Base-by-base conservation (phyloP, 441 rosid species). In the Arabidopsis hybrid region DNA sequence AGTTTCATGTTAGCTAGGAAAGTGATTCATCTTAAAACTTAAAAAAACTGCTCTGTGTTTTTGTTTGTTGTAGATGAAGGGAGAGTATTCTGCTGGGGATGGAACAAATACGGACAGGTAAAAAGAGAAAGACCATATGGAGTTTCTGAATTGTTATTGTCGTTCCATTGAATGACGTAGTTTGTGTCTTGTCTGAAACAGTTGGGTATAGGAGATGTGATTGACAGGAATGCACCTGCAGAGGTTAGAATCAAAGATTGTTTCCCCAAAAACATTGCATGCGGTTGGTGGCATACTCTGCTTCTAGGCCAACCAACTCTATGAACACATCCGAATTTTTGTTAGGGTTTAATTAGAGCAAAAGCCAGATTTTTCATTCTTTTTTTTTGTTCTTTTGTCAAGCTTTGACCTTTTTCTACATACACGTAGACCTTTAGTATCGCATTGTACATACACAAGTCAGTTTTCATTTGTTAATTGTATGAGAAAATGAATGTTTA, bases 51-150 rank as follows among this genome's bases (percentile, higher is more conserved):
- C 26, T 21, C 26, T 21, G 26, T 21, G 26, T 21, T 21, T 21
- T 21, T 21, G 26, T 21, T 21, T 21, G 26, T 21, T 21, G 60
- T 63, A 95, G 99, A 77, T 70, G 93, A 90, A 46, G 84, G 86
- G 36, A 83, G 80, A 80, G 89, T 87, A 36, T 90, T 87, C 72
- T 87, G 97, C 86, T 96, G 99, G 98, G 99, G 99, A 40, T 96
- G 99, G 99, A 96, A 93, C 91, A 96, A 96, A 81, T 96, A 96
- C 58, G 99, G 98, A 13, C 99, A 95, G 99, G 99, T 93, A 86
- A 75, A 17, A 57, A 29, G 0, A 47, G 74, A 21, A 21, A 21
- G 26, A 21, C 64, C 40, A 65, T 45, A 45, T 46, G 5, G 36
- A 65, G 65, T 36, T 38, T 58, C 11, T 6, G n/a, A 64, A 56